Evolutionary conservation across 495 filamentous ascomycete species (phyloP), one percentile per base, ranked within the genome.

Genomic region (Trichoderma reesei): DNA sequence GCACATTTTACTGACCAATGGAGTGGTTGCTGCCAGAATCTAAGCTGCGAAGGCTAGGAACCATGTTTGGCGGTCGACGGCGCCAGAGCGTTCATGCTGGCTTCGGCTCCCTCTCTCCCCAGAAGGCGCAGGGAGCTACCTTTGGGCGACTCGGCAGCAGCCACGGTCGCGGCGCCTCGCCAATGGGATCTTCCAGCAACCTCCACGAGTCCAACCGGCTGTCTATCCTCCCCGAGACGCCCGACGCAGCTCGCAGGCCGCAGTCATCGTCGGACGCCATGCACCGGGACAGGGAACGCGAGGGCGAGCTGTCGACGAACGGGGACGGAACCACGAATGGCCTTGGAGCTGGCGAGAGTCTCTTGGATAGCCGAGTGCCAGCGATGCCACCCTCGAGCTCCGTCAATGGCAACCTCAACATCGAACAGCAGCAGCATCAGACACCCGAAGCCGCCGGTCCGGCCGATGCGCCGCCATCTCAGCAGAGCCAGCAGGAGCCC

Each of bases 31-130:
- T 11, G 36, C 59, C 61, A 73, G 80, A 82, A 67, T 80, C 80
- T 69, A 74, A 78, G 61, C 64, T 79, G 75, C 76, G 90, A 13
- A 86, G 86, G 68, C 83, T 93, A 44, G 90, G 90, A 7, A 93
- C 90, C n/a, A 90, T 93, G 72, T 84, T 93, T 69, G 85, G 85
- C 51, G 78, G 88, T 13, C 77, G 88, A 66, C 79, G 82, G 41
- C 38, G 61, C n/a, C 82, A 85, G 70, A 85, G 82, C 69, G 73
- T 84, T 41, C 80, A 83, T 59, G 80, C 76, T 11, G 78, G 78
- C 0, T 77, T 85, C 68, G 78, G 78, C 0, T 72, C 74, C 44
- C 54, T 84, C 41, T 69, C 80, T 9, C 71, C 76, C 34, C 67
- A 77, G 60, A 81, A 81, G 68, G 66, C 74, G 42, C 60, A 73